These are phyloP conservation scores for Laetiporus sulphureus DNA, from an alignment of 1,284 basidiomycete genomes.

Conservation along the genomic window DNA sequence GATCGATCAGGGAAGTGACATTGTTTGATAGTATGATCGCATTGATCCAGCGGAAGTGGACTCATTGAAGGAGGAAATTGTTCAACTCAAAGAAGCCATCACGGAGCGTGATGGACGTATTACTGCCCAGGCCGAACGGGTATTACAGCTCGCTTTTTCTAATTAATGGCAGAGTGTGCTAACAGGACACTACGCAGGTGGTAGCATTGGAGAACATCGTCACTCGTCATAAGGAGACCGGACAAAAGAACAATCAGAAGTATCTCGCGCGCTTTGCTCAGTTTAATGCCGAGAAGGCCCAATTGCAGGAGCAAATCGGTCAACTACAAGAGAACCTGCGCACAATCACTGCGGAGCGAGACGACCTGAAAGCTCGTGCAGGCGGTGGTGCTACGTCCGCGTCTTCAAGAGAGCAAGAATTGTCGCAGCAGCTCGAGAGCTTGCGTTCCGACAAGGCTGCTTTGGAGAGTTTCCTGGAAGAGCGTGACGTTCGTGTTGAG, in stretches of 20 bases:
- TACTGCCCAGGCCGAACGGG: constrained; percentile 15
- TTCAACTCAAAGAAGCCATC: constrained; percentile 39
- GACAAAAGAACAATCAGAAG: constrained; percentile 27
- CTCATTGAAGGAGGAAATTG: constrained; percentile 68
- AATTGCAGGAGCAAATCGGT: constrained; percentile 25
- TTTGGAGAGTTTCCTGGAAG: constrained; percentile 36
- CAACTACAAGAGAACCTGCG: constrained; percentile 24
- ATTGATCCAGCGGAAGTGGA: constrained; percentile 87
- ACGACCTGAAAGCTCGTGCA: constrained; percentile 23
- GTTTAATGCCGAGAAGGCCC: constrained; percentile 30
- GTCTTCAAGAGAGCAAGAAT: constrained; percentile 16
- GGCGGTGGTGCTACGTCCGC: constrained; percentile 13
- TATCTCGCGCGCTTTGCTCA: constrained; percentile 26
- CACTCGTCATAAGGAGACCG: constrained; percentile 23
- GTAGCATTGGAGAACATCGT: constrained; percentile 11
- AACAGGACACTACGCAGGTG: neutral
- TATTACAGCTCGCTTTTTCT: constrained; percentile 3
- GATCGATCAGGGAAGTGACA: neutral
- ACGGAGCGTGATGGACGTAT: constrained; percentile 34
- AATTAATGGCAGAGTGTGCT: neutral
- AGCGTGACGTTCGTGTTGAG: constrained; percentile 23
- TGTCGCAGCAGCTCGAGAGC: constrained; percentile 31
- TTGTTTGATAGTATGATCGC: constrained; percentile 63
- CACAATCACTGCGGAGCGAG: constrained; percentile 26
- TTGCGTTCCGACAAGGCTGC: constrained; percentile 36